phyloP scores from a whole-genome alignment of 176 grass and related monocot genomes.

The Carex myosuroides region DNA sequence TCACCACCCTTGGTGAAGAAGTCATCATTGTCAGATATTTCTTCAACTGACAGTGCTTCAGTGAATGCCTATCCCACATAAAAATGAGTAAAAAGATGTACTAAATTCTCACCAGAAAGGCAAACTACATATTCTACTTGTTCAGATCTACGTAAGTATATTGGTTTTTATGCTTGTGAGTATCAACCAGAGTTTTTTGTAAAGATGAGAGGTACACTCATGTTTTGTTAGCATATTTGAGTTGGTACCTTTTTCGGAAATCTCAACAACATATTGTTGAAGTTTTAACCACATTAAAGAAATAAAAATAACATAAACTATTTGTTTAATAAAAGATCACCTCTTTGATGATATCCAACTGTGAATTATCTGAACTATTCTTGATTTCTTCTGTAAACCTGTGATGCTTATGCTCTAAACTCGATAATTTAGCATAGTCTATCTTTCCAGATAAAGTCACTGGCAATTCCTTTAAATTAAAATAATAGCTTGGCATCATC shows the following conservation, averaged over 20 bases:
- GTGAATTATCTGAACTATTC: conserved; percentile 26
- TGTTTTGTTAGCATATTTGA: neutral
- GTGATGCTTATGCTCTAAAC: conserved; percentile 24
- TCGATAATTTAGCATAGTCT: conserved; percentile 59
- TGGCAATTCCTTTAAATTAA: conserved; percentile 47
- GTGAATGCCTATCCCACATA: conserved; percentile 52
- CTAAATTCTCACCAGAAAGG: neutral
- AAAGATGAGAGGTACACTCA: neutral
- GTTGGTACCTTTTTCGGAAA: neutral
- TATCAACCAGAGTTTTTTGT: neutral
- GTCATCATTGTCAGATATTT: conserved; percentile 76
- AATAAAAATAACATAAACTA: conserved; percentile 8
- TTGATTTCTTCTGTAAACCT: conserved; percentile 20
- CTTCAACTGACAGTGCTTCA: conserved; percentile 48
- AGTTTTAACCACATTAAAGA: neutral
- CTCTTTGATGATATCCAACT: conserved; percentile 62
- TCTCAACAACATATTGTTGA: neutral
- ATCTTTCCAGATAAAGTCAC: conserved; percentile 69
- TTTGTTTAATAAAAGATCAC: conserved; percentile 27
- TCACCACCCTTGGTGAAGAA: conserved; percentile 77
- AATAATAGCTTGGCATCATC: conserved; percentile 67
- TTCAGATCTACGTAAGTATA: neutral
- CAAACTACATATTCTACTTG: neutral
- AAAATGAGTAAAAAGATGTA: conserved; percentile 11
- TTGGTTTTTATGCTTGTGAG: neutral